These are phyloP conservation scores for Exophiala dermatitidis DNA, from an alignment of 2,329 filamentous ascomycete genomes.

Conservation along the genomic window DNA sequence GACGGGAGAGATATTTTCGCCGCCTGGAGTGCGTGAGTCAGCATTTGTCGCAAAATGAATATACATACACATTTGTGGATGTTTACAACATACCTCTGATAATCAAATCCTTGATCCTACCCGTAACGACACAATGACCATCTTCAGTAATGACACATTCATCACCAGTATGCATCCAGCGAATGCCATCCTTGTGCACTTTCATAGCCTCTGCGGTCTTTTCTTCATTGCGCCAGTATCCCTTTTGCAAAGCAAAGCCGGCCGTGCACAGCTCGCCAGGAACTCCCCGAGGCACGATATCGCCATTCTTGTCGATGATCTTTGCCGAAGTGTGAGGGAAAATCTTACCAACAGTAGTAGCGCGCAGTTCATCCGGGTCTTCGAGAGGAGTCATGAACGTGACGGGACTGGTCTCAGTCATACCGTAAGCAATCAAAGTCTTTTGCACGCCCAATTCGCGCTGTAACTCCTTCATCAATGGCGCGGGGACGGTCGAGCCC, in stretches of 20 bases:
- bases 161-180: slow-evolving; percentile 89
- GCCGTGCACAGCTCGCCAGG: slow-evolving; percentile 72
- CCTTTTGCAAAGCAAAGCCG: slow-evolving; percentile 84
- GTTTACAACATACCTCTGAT: slow-evolving; percentile 49
- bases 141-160: slow-evolving; percentile 69
- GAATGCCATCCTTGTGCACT: slow-evolving; percentile 36
- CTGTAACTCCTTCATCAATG: slow-evolving; percentile 59
- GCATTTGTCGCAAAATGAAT: not conserved
- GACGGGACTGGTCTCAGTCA: slow-evolving; percentile 76
- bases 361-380: slow-evolving; percentile 66
- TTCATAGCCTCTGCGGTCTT: slow-evolving; percentile 61
- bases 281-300: slow-evolving; percentile 56
- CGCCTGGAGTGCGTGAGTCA: slow-evolving; percentile 44
- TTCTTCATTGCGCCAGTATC: slow-evolving; percentile 68
- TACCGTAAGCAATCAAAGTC: slow-evolving; percentile 91
- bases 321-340: slow-evolving; percentile 76
- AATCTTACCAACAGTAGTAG: slow-evolving; percentile 64
- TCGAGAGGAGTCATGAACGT: slow-evolving; percentile 69
- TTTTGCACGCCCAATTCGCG: slow-evolving; percentile 66
- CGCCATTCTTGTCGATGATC: slow-evolving; percentile 64
- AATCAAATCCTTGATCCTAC: slow-evolving; percentile 69
- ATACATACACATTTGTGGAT: not conserved
- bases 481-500: slow-evolving; percentile 68
- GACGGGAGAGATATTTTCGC: slow-evolving; percentile 89
- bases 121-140: slow-evolving; percentile 74